A percentile compares a stretch with the other conserved stretches of the same genome.
These are phyloP conservation scores for Fusarium sp. DNA, from an alignment of 2,329 filamentous ascomycete species.

Conservation along the genomic window DNA sequence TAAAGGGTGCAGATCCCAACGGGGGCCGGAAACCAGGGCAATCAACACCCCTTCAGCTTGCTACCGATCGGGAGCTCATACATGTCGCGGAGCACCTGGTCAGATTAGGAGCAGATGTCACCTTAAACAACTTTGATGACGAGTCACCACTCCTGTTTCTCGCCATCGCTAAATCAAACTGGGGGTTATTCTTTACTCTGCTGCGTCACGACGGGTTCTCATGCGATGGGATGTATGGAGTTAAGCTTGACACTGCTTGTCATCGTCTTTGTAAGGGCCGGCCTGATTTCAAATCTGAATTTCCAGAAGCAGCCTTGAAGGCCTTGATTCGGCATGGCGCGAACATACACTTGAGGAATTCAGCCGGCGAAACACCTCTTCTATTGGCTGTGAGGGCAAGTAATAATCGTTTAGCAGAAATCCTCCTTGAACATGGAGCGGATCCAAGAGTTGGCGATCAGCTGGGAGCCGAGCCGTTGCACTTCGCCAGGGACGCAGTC, in stretches of 20 bases:
- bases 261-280: too few species aligned
- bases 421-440: background rate
- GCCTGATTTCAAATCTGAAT: accelerated
- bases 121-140: too few species aligned
- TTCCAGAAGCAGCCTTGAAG: too few species aligned
- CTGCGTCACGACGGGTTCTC: accelerated
- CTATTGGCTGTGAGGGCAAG: accelerated
- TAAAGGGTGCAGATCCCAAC: accelerated
- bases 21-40: too few species aligned
- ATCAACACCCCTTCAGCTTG: too few species aligned
- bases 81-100: accelerated
- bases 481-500: accelerated
- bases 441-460: accelerated
- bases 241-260: accelerated
- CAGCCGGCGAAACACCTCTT: background rate
- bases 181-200: accelerated
- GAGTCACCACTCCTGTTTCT: too few species aligned
- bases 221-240: accelerated
- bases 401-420: accelerated
- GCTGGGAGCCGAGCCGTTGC: accelerated
- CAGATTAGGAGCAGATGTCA: too few species aligned
- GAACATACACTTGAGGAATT: accelerated
- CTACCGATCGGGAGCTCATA: accelerated
- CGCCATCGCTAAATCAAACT: too few species aligned
- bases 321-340: too few species aligned